phyloP scores from a whole-genome alignment of 495 filamentous ascomycete genomes.

The Lophiostoma macrostomum region DNA sequence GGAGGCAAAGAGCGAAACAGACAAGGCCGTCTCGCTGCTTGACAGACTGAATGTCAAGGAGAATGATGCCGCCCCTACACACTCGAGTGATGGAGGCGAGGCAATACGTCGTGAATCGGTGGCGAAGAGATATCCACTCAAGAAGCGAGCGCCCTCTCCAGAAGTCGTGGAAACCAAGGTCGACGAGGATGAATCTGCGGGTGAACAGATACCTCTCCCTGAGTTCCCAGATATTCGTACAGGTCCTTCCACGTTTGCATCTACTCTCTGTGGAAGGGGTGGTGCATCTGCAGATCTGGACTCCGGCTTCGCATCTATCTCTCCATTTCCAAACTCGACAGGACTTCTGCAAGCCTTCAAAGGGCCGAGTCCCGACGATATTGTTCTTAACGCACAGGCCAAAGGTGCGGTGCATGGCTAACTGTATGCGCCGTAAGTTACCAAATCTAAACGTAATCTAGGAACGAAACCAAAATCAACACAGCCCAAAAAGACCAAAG shows the following conservation, averaged over 20 bases:
- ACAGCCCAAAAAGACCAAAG: constrained; percentile 46
- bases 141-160: constrained; percentile 29
- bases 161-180: constrained; percentile 26
- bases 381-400: constrained; percentile 78
- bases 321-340: constrained; percentile 49
- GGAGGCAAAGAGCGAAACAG: constrained; percentile 17
- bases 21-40: constrained; percentile 33
- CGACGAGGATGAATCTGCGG: no score
- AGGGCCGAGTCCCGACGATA: constrained; percentile 91
- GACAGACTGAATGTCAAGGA: constrained; percentile 34
- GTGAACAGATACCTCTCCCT: constrained; percentile 10
- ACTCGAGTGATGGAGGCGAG: not conserved
- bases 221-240: constrained; percentile 35
- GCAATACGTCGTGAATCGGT: not conserved
- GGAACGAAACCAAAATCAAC: constrained; percentile 45
- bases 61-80: not conserved
- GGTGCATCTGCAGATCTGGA: constrained; percentile 38
- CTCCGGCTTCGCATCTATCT: constrained; percentile 46
- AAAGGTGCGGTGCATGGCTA: constrained; percentile 66
- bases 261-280: constrained; percentile 47
- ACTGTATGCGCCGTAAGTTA: not conserved
- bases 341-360: constrained; percentile 62
- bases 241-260: constrained; percentile 58
- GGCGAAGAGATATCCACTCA: constrained; percentile 24
- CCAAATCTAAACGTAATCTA: constrained; percentile 42